Evolutionary conservation across 2,329 filamentous ascomycete species (phyloP), one percentile per base, ranked within the genome.

Genomic region (Pyricularia grisea): DNA sequence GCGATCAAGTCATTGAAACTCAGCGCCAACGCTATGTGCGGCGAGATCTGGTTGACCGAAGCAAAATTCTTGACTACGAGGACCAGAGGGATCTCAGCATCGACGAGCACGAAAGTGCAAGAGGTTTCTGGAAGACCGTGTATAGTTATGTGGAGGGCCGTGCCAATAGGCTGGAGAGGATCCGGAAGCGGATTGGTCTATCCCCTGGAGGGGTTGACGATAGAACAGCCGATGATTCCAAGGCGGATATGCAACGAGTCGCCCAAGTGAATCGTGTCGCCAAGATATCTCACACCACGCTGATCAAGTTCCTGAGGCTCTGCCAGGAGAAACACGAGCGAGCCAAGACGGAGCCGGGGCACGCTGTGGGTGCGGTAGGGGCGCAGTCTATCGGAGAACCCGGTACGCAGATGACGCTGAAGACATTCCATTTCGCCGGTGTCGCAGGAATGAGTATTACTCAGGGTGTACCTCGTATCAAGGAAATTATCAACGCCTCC

Each of bases 401-500:
- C 0, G 95, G 95, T 77, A 99, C 95, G 0, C 95, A 99, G 79
- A 99, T 99, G 95, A 99, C 95, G 0, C 82, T 99, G 72, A 98
- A 98, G 82, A 98, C 95, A 77, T 98, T 98, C 88, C 95, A 98
- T 91, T 99, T 99, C 83, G 95, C 95, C 77, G 95, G 95, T 91
- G 95, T 99, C 72, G 95, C 95, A 63, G 94, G 94, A 78, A 98
- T 99, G 95, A 97, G 93, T 85, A 97, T 99, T 77, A 99, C 95
- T 0, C 93, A 97, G 77, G 95, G 95, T 92, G 95, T 99, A 7
- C 95, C 95, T 1, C 94, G 95, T 89, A 99, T 99, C 83, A 99
- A 99, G 81, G 95, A 99, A 84, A 99, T 99, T 73, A 99, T 99
- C 88, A 99, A 99, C 80, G 95, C 95, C 6, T 97, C 93, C 10